Percentiles rank a stretch among this genome's conserved stretches.
phyloP scores from a whole-genome alignment of 768 basidiomycete genomes.

The Russula virescens region DNA sequence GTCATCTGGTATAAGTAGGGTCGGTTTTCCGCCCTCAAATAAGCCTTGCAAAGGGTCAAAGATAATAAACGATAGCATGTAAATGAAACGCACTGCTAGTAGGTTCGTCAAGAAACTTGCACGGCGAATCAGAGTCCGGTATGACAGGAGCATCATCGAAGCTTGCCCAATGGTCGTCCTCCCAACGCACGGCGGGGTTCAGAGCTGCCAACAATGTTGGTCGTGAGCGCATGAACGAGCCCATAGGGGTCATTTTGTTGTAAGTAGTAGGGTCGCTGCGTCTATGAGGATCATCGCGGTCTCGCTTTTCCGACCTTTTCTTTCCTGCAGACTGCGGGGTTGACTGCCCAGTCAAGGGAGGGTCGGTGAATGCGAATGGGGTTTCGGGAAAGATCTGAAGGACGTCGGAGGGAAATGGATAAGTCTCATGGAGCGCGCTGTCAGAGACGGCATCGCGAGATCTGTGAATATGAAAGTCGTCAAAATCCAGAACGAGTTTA shows the following conservation, averaged over 20 bases:
- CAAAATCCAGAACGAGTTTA: constrained; percentile 50
- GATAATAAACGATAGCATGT: constrained; percentile 18
- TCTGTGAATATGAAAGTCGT: constrained; percentile 35
- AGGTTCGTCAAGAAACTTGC: constrained; percentile 40
- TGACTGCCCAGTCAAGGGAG: constrained; percentile 21
- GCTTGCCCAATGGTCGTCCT: constrained; percentile 55
- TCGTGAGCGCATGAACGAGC: constrained; percentile 72
- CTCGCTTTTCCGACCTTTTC: constrained; percentile 42
- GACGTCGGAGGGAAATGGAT: constrained; percentile 41
- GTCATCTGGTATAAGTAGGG: constrained; percentile 16
- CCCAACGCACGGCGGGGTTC: constrained; percentile 73
- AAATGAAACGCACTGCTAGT: constrained; percentile 28
- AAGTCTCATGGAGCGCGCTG: constrained; percentile 24
- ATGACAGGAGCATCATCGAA: constrained; percentile 41
- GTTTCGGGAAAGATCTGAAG: constrained; percentile 83
- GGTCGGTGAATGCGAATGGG: constrained; percentile 51
- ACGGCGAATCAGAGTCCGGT: constrained; percentile 17
- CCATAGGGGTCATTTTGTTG: constrained; percentile 69
- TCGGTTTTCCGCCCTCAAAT: constrained; percentile 22
- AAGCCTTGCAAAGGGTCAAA: constrained; percentile 14
- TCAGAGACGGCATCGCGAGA: constrained; percentile 2
- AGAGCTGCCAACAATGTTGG: constrained; percentile 82
- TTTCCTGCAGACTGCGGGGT: constrained; percentile 28
- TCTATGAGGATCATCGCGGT: constrained; percentile 64
- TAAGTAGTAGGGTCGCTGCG: constrained; percentile 75